Percentiles rank a stretch among this genome's conserved stretches.
Evolutionary conservation across 805 yeast species (phyloP).

Genomic region (Teunomyces barrocoloradensis): DNA sequence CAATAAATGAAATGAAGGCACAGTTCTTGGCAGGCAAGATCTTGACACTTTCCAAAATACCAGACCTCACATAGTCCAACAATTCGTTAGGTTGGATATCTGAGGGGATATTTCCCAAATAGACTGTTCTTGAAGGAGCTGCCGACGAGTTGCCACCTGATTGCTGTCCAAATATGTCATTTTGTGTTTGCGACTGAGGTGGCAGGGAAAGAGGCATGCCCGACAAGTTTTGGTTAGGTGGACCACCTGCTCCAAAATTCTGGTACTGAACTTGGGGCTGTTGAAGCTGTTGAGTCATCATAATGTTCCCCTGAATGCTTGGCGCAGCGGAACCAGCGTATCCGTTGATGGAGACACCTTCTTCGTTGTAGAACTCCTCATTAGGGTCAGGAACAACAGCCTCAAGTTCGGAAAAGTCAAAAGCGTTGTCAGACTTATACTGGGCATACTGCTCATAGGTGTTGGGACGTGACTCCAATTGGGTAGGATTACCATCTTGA

Average conservation of each 20-base stretch:
- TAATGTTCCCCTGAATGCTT: background rate
- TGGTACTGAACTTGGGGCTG: constrained; percentile 4
- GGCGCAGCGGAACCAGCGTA: constrained; percentile 9
- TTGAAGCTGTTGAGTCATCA: constrained; percentile 8
- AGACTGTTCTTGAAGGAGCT: constrained; percentile 82
- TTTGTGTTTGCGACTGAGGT: constrained; percentile 7
- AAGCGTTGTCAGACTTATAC: constrained; percentile 15
- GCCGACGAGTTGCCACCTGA: constrained; percentile 13
- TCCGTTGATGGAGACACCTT: constrained; percentile 13
- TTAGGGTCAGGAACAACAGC: constrained; percentile 8
- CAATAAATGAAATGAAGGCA: constrained; percentile 87
- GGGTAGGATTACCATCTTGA: constrained; percentile 8
- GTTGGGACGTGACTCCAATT: constrained; percentile 15
- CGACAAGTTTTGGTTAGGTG: background rate
- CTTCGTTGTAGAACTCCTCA: constrained; percentile 20
- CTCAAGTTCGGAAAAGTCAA: constrained; percentile 12
- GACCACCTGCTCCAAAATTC: background rate
- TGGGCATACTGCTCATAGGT: constrained; percentile 21
- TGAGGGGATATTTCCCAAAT: constrained; percentile 84
- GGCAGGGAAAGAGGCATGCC: constrained; percentile 6
- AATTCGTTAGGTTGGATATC: constrained; percentile 77
- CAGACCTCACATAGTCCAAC: constrained; percentile 87
- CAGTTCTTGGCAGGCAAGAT: constrained; percentile 82
- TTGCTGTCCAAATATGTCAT: constrained; percentile 7
- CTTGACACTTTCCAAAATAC: constrained; percentile 76